phyloP scores from a whole-genome alignment of 2,329 filamentous ascomycete species.

The Apiospora pterosperma region DNA sequence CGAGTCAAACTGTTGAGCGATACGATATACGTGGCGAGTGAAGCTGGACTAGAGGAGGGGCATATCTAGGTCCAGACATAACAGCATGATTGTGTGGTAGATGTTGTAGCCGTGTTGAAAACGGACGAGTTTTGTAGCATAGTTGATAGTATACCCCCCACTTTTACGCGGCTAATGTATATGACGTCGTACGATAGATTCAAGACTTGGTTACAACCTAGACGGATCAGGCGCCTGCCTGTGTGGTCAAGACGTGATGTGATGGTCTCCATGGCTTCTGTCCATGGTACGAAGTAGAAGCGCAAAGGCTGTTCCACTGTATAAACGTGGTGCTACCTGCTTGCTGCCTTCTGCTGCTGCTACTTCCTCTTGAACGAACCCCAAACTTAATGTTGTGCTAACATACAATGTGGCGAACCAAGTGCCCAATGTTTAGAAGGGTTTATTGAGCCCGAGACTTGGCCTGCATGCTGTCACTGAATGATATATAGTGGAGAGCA shows the following conservation, averaged over 20 bases:
- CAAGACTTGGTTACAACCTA: slow-evolving; percentile 12
- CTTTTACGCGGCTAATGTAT: slow-evolving; percentile 27
- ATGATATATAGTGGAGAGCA: too few species aligned
- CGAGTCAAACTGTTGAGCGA: slow-evolving; percentile 4
- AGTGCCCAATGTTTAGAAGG: too few species aligned
- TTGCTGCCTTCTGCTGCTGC: too few species aligned
- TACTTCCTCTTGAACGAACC: too few species aligned
- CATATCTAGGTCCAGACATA: slow-evolving; percentile 16
- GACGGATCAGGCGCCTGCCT: too few species aligned
- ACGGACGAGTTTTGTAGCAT: slow-evolving; percentile 10
- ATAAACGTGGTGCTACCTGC: not conserved
- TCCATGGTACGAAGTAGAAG: not conserved
- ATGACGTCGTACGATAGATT: slow-evolving; percentile 30
- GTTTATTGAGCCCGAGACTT: too few species aligned
- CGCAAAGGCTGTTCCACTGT: not conserved
- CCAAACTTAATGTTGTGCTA: too few species aligned
- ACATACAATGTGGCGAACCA: too few species aligned
- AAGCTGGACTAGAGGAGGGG: slow-evolving; percentile 7
- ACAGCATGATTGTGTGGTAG: slow-evolving; percentile 5
- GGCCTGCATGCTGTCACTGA: too few species aligned
- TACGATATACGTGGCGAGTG: slow-evolving; percentile 17
- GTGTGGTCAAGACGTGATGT: too few species aligned
- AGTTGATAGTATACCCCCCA: slow-evolving; percentile 28
- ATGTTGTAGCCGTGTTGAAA: not conserved
- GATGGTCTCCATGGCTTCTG: not conserved